Evolutionary conservation across 164 flowering plant genomes (phyloP), one percentile per base, ranked within the genome.

Genomic region (Kalanchoe fedtschenkoi): DNA sequence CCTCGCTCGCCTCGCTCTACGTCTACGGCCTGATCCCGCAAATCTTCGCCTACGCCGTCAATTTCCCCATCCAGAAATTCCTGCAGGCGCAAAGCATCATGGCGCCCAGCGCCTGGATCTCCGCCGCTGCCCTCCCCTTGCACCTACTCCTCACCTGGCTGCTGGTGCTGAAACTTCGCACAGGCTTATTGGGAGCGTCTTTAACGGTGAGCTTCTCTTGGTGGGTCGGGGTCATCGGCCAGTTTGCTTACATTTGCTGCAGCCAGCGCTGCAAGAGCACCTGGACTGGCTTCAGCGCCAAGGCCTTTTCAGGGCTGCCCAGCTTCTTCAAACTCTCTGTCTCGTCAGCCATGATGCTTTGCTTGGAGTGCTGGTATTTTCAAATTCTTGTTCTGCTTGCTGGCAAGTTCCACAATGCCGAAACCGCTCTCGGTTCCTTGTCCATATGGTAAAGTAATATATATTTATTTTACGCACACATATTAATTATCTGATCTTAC

Each of bases 31-130:
- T 80, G 39, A 77, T 78, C 46, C 84, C 84, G 1, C 81, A 78
- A 37, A 76, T 80, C 5, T 80, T 78, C 53, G 84, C 78, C 1
- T 78, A 78, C 63, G 80, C 84, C 5, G 63, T 66, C 4, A 78
- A 78, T 68, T 80, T 80, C 62, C 84, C 84, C 1, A 78, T 80
- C 22, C 84, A 80, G 57, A 80, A 80, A 42, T 80, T 78, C 35
- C 71, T 80, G 9, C 84, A 80, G 51, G 67, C 84, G 0, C 84
- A 80, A 57, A 78, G 84, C 70, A 80, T 80, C 0, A 80, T 80
- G 39, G 39, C 61, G 1, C 84, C 84, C 1, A 80, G 84, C 41
- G 78, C 84, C 0, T 69, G 47, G 37, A 78, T 80, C 16, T 70
- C 84, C 1, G 73, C 78, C 0, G 70, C 63, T 0, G 72, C 77